Evolutionary conservation across 768 basidiomycete species (phyloP).

Genomic region (Heimioporus sp.): DNA sequence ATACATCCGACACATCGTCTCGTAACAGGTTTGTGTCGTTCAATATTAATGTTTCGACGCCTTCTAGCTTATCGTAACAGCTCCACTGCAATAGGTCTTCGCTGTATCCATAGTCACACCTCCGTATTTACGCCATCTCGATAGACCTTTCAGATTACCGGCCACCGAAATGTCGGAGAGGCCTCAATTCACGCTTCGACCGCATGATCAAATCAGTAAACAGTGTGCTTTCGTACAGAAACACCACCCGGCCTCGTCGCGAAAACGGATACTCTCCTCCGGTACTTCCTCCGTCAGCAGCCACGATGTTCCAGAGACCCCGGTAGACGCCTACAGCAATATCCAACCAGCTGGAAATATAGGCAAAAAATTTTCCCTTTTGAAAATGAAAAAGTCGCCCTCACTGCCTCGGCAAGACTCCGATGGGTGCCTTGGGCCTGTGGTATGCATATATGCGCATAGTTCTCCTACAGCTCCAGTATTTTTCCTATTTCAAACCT

Average conservation of each 20-base stretch:
- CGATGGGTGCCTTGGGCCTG: slow-evolving; percentile 5
- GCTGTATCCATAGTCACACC: not conserved
- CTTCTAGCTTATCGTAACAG: no score
- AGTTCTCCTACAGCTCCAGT: slow-evolving; percentile 9
- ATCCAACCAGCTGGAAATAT: slow-evolving; percentile 31
- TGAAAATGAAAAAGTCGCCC: slow-evolving; percentile 37
- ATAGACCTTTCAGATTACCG: slow-evolving; percentile 8
- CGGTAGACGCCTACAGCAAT: slow-evolving; percentile 38
- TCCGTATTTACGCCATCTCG: not conserved
- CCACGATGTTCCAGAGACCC: slow-evolving; percentile 40
- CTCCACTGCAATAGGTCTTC: slow-evolving; percentile 12
- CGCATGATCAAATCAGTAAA: slow-evolving; percentile 64
- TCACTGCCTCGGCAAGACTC: slow-evolving; percentile 3
- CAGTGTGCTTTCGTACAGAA: slow-evolving; percentile 27
- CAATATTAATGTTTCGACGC: no score
- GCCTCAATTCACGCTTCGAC: slow-evolving; percentile 62
- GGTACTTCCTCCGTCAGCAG: slow-evolving; percentile 46
- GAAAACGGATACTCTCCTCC: slow-evolving; percentile 37
- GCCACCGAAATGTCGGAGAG: slow-evolving; percentile 48
- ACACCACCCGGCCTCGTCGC: slow-evolving; percentile 18
- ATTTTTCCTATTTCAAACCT: slow-evolving; percentile 9
- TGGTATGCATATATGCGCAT: slow-evolving; percentile 33
- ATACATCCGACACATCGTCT: no score
- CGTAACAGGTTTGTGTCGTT: no score
- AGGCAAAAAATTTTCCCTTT: slow-evolving; percentile 39